These are phyloP conservation scores for Madurella fahalii DNA, from an alignment of 2,329 filamentous ascomycete species.

Conservation along the genomic window DNA sequence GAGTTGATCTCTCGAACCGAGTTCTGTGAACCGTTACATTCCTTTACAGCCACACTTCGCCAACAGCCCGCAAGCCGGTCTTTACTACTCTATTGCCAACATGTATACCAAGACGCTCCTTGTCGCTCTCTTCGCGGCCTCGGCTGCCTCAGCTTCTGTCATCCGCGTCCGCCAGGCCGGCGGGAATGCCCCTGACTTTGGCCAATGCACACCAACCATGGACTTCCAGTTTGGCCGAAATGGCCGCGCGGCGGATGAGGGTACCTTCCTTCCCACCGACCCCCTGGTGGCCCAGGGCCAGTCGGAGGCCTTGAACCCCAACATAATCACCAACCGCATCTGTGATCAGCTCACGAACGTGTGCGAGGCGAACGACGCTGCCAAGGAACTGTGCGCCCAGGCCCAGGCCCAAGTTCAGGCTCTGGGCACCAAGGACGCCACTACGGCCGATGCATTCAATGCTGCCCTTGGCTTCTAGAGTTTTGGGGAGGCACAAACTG, in stretches of 20 bases:
- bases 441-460: conserved; percentile 41
- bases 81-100: conserved; percentile 15
- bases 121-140: conserved; percentile 24
- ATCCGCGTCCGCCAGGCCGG: conserved; percentile 20
- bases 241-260: conserved; percentile 47
- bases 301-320: conserved; percentile 64
- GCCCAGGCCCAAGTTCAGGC: conserved; percentile 43
- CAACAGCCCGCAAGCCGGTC: conserved; percentile 24
- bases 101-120: conserved; percentile 29
- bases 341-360: conserved; percentile 66
- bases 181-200: conserved; percentile 42
- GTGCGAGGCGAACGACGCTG: conserved; percentile 59
- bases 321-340: conserved; percentile 70
- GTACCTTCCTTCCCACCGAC: conserved; percentile 57
- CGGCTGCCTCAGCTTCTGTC: conserved; percentile 21
- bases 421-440: conserved; percentile 33
- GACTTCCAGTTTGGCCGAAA: conserved; percentile 53
- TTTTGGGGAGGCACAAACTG: neutral
- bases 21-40: conserved; percentile 28
- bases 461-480: conserved; percentile 22
- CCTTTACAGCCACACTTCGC: conserved; percentile 6
- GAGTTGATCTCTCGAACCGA: conserved; percentile 24
- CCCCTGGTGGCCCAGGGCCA: conserved; percentile 53
- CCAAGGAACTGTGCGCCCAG: conserved; percentile 47
- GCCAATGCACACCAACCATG: conserved; percentile 47